Percentiles rank a stretch among this genome's conserved stretches.
phyloP scores from a whole-genome alignment of 441 rosid genomes.

The Adansonia madagascariensis region DNA sequence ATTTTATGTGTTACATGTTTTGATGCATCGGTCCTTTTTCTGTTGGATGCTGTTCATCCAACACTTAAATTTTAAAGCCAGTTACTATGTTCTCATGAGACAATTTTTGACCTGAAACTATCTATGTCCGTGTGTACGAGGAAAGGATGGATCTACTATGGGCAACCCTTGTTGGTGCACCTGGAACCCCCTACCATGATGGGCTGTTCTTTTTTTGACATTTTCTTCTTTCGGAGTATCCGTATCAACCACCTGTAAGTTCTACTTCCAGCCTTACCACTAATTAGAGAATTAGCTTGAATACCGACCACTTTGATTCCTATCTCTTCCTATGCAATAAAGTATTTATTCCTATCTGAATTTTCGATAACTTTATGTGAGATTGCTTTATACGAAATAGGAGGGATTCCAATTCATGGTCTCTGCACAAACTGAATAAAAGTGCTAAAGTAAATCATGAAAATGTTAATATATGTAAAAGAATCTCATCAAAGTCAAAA shows the following conservation, averaged over 20 bases:
- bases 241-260: slow-evolving; percentile 90
- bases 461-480: not conserved
- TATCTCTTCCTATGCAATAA: not conserved
- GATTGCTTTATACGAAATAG: not conserved
- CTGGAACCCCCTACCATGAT: slow-evolving; percentile 87
- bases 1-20: not conserved
- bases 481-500: slow-evolving; percentile 10
- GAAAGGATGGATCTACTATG: slow-evolving; percentile 85
- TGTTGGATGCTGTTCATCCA: not conserved
- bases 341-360: not conserved
- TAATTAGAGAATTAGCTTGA: slow-evolving; percentile 12
- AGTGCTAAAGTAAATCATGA: not conserved
- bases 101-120: slow-evolving; percentile 43
- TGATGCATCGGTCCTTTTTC: not conserved
- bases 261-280: slow-evolving; percentile 1
- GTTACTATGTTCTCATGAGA: not conserved
- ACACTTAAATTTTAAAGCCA: not conserved
- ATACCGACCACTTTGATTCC: not conserved
- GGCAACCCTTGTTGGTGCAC: slow-evolving; percentile 78
- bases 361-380: not conserved
- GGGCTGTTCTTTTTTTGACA: slow-evolving; percentile 93
- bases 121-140: slow-evolving; percentile 77
- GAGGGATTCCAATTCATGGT: slow-evolving; percentile 1
- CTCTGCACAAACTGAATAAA: not conserved
- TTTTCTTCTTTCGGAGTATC: slow-evolving; percentile 83